Evolutionary conservation across 768 basidiomycete species (phyloP), one percentile per base, ranked within the genome.

Genomic region (Cystofilobasidium capitatum): DNA sequence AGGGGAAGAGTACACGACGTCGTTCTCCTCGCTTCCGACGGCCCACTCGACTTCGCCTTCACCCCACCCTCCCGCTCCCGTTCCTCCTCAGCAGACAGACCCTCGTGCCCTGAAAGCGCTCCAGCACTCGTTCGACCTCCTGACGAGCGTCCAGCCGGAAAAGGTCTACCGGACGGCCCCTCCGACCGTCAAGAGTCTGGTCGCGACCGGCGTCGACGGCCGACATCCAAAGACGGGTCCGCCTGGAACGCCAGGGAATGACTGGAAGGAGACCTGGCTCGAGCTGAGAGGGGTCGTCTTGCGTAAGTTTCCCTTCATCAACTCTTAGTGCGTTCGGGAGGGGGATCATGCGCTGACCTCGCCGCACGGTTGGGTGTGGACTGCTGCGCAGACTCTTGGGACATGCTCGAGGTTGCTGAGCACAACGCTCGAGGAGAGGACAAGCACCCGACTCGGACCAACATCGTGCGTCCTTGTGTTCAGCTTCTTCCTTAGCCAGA

Each of bases 251-350:
- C 70, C 68, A 31, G 62, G 66, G 13, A 78, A 78, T 62, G 77
- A 78, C 66, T 78, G 77, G 77, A 75, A 76, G 57, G 71, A 73
- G 33, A 73, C 75, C 4, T 78, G 77, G 77, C 64, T 78, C 36
- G 76, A 78, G 69, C 66, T 78, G 49, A 75, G 75, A 20, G 77
- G 77, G 14, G 76, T 76, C 26, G 75, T 75, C 2, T 70, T 78
- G 16, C 76, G 77, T 76, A 68, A 67, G 73, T 71, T 10, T 9
- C 14, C 29, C 59, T 26, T 42, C 9, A 17, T 20, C 14, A 20
- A 8, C 55, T 17, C 13, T 51, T 33, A 6, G 26, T 39, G 37
- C 35, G 13, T 3, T 24, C 26, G 20, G 45, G 35, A 39, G n/a
- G 24, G 45, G 29, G 26, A 22, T 16, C 17, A 31, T 35, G 2